Evolutionary conservation across 371 early-diverging fungal species (phyloP).

Genomic region (Paraphysoderma sedebokerense): DNA sequence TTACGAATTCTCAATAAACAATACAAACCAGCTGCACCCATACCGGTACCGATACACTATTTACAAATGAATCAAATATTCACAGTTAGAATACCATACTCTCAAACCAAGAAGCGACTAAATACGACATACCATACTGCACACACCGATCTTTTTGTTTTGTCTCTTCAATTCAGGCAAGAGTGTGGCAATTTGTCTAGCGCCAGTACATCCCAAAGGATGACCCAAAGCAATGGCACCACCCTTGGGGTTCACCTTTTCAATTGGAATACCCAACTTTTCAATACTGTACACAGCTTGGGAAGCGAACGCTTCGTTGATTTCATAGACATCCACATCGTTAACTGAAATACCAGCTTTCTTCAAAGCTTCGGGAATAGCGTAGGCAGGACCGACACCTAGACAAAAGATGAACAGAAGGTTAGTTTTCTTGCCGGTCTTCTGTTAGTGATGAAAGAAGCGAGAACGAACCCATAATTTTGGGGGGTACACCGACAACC

Average conservation of each 20-base stretch:
- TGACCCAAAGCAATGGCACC: conserved; percentile 97
- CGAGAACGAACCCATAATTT: conserved; percentile 97
- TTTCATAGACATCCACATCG: conserved; percentile 69
- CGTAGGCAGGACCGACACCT: conserved; percentile 82
- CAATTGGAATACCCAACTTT: conserved; percentile 59
- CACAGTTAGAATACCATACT: too few species aligned
- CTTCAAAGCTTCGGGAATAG: conserved; percentile 78
- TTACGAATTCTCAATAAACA: too few species aligned
- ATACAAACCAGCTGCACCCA: conserved; percentile 95
- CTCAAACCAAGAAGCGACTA: too few species aligned
- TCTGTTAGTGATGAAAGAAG: too few species aligned
- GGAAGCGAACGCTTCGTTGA: conserved; percentile 98
- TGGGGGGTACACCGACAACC: conserved; percentile 84
- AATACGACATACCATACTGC: too few species aligned
- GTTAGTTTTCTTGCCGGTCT: too few species aligned
- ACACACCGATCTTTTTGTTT: conserved; percentile 68
- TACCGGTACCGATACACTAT: conserved; percentile 95
- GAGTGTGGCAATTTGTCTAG: conserved; percentile 89
- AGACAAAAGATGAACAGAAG: too few species aligned
- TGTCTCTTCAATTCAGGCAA: conserved; percentile 81
- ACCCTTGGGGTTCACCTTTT: conserved; percentile 95
- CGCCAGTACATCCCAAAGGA: conserved; percentile 84
- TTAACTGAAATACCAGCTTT: conserved; percentile 57
- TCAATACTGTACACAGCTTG: conserved; percentile 86
- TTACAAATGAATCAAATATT: too few species aligned